Conservation (phyloP, 768 basidiomycete genomes). For the Butyriboletus loyo region DNA sequence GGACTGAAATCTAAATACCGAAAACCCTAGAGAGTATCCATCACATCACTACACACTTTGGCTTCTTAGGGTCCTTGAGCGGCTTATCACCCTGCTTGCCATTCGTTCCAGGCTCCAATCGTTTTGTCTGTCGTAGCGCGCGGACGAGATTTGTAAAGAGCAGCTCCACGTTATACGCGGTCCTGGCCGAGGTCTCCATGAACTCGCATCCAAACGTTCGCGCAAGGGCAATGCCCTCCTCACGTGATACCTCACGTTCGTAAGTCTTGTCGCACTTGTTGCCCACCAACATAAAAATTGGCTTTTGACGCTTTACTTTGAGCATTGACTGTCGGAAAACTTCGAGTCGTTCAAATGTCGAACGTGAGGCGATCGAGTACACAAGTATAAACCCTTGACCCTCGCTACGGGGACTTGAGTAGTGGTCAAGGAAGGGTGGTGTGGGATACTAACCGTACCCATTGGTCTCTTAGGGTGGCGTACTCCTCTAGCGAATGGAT, state of each 20-base stretch:
- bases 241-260: constrained; percentile 86
- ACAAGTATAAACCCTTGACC: constrained; percentile 98
- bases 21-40: constrained; percentile 57
- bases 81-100: constrained; percentile 38
- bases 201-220: constrained; percentile 87
- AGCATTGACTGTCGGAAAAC: constrained; percentile 88
- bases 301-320: constrained; percentile 80
- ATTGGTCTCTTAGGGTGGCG: constrained; percentile 93
- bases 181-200: constrained; percentile 96
- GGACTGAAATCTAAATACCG: constrained; percentile 63
- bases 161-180: constrained; percentile 85
- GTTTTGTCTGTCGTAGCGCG: constrained; percentile 68
- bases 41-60: constrained; percentile 81
- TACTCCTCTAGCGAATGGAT: constrained; percentile 75
- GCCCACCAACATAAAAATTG: constrained; percentile 92
- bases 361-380: constrained; percentile 93
- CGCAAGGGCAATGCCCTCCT: constrained; percentile 83
- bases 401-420: constrained; percentile 54
- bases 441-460: constrained; percentile 76
- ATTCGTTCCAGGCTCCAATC: constrained; percentile 43
- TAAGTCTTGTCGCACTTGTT: constrained; percentile 95
- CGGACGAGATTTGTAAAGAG: constrained; percentile 89
- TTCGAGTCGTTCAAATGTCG: constrained; percentile 87
- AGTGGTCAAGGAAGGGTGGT: constrained; percentile 3
- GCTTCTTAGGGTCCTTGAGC: constrained; percentile 45